Evolutionary conservation across 148 eudicot species (phyloP), one percentile per base, ranked within the genome.

Genomic region (Oxyria digyna): DNA sequence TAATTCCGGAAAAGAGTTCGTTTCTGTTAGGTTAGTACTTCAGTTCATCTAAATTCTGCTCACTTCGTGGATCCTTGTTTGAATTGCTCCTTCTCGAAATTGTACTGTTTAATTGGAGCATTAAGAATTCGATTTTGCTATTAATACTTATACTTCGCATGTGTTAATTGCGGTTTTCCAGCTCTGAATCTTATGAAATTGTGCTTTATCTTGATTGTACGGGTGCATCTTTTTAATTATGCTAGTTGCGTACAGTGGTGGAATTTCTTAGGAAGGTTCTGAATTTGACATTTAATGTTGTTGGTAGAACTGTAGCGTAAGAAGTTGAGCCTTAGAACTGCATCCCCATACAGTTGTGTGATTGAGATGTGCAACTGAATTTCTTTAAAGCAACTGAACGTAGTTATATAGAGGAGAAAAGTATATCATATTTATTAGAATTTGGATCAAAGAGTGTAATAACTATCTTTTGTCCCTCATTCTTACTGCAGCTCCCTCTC

Each of bases 91-190:
- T 29, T 59, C 65, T 14, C 18, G 35, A 18, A 14, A 59, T 13
- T 59, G 37, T 31, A 59, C 65, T 59, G 65, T 59, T 59, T 29
- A 59, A 59, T 59, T 20, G 65, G 23, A 57, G 64, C 4, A 24
- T 14, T 57, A 13, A 14, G 64, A 1, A 57, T 27, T 31, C 4
- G 38, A 9, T 59, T 59, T 29, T 33, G 65, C 65, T 10, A 31
- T 24, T 46, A 17, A 21, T 46, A 17, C 15, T 23, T 54, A 23
- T 10, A 13, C n/a, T 54, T 4, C 23, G 3, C n/a, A 7, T 52
- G 31, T 52, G 4, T 24, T 54, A 24, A 23, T 54, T 54, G 32
- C 27, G 24, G 11, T 24, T 54, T 10, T 52, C 29, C 15, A 10
- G 11, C 4, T 24, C 62, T 54, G 24, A 24, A 26, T 26, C 13